Conservation (phyloP, 1,284 basidiomycete genomes). For the Ustilago shanxiensis region DNA sequence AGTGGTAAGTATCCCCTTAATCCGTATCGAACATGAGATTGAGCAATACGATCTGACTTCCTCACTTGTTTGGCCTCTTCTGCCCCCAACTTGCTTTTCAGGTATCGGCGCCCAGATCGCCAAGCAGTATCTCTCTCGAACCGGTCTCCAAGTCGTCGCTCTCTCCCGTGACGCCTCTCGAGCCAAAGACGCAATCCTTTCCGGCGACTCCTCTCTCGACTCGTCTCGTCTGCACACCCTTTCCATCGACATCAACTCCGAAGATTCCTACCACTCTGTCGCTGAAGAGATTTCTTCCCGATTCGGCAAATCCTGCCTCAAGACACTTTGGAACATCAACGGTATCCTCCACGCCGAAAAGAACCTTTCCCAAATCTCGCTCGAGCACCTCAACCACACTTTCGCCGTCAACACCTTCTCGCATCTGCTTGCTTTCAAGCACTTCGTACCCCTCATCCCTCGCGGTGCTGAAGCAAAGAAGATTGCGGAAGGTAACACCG, state of each 20-base stretch:
- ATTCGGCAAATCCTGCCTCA: conserved; percentile 70
- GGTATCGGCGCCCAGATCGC: conserved; percentile 60
- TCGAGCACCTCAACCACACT: conserved; percentile 71
- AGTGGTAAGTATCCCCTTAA: conserved; percentile 33
- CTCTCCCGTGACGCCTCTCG: conserved; percentile 70
- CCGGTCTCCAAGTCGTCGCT: conserved; percentile 71
- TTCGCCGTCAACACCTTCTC: conserved; percentile 73
- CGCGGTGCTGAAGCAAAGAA: conserved; percentile 44
- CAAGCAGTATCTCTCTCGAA: conserved; percentile 67
- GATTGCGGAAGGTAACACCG: conserved; percentile 53
- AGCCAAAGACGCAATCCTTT: conserved; percentile 67
- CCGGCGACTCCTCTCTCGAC: conserved; percentile 35
- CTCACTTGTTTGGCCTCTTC: neutral
- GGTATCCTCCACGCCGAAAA: conserved; percentile 76
- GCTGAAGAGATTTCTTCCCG: conserved; percentile 70
- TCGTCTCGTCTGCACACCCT: conserved; percentile 70
- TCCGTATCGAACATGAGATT: neutral
- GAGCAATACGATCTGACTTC: neutral
- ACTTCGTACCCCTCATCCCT: conserved; percentile 73
- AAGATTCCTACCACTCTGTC: conserved; percentile 70
- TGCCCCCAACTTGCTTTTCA: neutral
- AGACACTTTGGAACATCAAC: conserved; percentile 72
- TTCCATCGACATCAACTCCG: conserved; percentile 70
- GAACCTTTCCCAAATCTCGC: conserved; percentile 74
- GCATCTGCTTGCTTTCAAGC: conserved; percentile 73